A percentile compares a stretch with the other conserved stretches of the same genome.
Evolutionary conservation across 2,329 filamentous ascomycete species (phyloP).

Genomic region (Exophiala xenobiotica): DNA sequence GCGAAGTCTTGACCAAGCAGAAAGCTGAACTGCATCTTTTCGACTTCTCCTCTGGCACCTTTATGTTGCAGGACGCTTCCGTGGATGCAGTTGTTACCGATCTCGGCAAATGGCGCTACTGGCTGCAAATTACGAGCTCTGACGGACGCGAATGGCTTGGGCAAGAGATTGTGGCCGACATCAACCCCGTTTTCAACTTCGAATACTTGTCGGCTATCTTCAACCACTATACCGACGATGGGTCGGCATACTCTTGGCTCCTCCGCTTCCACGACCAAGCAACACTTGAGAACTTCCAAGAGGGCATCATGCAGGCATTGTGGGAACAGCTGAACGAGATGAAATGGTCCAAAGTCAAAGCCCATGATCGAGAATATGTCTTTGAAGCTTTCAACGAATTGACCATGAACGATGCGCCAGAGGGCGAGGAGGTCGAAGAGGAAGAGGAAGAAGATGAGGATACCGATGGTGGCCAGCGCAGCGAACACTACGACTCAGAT

Average conservation of each 20-base stretch:
- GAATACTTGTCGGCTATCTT: conserved; percentile 99
- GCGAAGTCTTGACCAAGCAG: conserved; percentile 73
- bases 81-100: conserved; percentile 81
- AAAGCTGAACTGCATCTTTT: conserved; percentile 87
- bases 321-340: conserved; percentile 95
- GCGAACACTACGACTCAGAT: conserved; percentile 71
- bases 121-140: conserved; percentile 77
- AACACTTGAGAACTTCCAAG: conserved; percentile 81
- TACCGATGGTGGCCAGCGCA: conserved; percentile 63
- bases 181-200: conserved; percentile 98
- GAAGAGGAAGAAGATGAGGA: conserved; percentile 61
- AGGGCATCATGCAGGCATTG: conserved; percentile 89
- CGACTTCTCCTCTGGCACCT: conserved; percentile 83
- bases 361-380: conserved; percentile 90
- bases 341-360: conserved; percentile 92
- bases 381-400: conserved; percentile 93
- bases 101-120: conserved; percentile 89
- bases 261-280: conserved; percentile 84
- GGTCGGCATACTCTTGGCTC: conserved; percentile 92
- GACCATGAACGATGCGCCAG: conserved; percentile 76
- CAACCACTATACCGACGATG: conserved; percentile 88
- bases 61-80: conserved; percentile 72
- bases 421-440: conserved; percentile 58
- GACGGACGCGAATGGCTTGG: conserved; percentile 80
- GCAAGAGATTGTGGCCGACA: conserved; percentile 79